Evolutionary conservation across 2,329 filamentous ascomycete genomes (phyloP).

Genomic region (Rutstroemia sp.): DNA sequence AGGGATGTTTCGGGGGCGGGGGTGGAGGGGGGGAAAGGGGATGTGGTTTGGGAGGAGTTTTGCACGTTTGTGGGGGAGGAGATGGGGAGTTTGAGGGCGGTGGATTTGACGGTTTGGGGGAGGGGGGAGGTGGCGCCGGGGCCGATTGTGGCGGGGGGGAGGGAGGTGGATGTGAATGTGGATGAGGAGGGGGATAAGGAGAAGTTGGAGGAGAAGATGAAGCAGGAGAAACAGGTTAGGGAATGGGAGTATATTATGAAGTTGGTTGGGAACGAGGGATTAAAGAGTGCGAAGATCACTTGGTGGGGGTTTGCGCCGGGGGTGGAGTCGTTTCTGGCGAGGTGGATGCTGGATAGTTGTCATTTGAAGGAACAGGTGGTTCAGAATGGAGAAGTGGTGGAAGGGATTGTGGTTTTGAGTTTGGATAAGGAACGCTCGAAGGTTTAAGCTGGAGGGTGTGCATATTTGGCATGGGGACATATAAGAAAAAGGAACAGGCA

Average conservation of each 20-base stretch:
- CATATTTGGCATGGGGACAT: too few species aligned
- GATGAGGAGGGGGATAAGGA: background rate
- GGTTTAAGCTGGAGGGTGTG: too few species aligned
- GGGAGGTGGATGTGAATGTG: background rate
- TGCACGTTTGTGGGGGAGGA: constrained; percentile 12
- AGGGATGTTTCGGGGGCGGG: constrained; percentile 13
- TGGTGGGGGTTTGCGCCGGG: constrained; percentile 20
- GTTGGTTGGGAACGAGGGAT: constrained; percentile 11
- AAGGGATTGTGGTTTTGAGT: constrained; percentile 11
- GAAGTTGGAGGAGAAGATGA: background rate
- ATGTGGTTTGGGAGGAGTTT: constrained; percentile 17
- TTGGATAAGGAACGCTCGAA: background rate
- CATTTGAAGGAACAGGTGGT: constrained; percentile 22
- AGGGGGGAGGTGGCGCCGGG: background rate
- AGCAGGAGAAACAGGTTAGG: constrained; percentile 9
- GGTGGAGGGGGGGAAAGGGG: background rate
- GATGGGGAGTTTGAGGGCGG: constrained; percentile 8
- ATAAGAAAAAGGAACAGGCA: too few species aligned
- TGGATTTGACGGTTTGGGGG: constrained; percentile 25
- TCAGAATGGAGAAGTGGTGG: constrained; percentile 15
- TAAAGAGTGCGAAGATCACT: constrained; percentile 17
- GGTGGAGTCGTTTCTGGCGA: constrained; percentile 19
- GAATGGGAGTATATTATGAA: constrained; percentile 20
- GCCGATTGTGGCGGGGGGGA: background rate
- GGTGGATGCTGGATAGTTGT: constrained; percentile 21